Percentiles rank a stretch among this genome's conserved stretches.
phyloP scores from a whole-genome alignment of 2,329 filamentous ascomycete genomes.

The Rutstroemia sydowiana region DNA sequence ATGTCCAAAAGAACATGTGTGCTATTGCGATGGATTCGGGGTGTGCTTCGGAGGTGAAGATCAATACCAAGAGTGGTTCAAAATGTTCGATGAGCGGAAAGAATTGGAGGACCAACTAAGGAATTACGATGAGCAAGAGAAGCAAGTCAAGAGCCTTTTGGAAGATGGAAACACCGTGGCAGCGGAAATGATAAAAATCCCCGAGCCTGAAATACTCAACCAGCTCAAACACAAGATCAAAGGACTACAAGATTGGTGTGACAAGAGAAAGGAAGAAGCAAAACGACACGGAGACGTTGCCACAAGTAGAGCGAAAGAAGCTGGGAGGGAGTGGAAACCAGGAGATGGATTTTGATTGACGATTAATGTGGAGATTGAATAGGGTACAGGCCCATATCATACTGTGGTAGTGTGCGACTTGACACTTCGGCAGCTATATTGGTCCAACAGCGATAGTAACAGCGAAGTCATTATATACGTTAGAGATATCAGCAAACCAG shows the following conservation, averaged over 20 bases:
- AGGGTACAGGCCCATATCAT: neutral
- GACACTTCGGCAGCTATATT: neutral
- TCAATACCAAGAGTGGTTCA: conserved; percentile 13
- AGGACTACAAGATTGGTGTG: conserved; percentile 14
- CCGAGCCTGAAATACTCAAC: conserved; percentile 11
- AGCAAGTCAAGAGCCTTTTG: neutral
- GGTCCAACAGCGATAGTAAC: too few species aligned
- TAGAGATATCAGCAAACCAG: too few species aligned
- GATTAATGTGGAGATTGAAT: neutral
- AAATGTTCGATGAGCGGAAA: neutral
- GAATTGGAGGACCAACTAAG: neutral
- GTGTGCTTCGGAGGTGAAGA: conserved; percentile 27
- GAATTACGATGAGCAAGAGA: neutral
- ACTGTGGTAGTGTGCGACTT: neutral
- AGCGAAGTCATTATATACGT: too few species aligned
- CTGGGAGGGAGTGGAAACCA: conserved; percentile 17
- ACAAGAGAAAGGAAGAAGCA: conserved; percentile 12
- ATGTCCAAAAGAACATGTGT: conserved; percentile 24
- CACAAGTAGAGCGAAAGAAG: conserved; percentile 18
- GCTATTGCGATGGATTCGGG: conserved; percentile 29
- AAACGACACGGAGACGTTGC: conserved; percentile 19
- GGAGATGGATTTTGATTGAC: conserved; percentile 15
- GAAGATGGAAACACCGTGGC: neutral
- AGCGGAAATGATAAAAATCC: neutral
- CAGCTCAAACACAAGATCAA: conserved; percentile 15